A percentile compares a stretch with the other conserved stretches of the same genome.
Evolutionary conservation across 1,139 yeast species (phyloP).

Genomic region (Saccharomyces hybrid): DNA sequence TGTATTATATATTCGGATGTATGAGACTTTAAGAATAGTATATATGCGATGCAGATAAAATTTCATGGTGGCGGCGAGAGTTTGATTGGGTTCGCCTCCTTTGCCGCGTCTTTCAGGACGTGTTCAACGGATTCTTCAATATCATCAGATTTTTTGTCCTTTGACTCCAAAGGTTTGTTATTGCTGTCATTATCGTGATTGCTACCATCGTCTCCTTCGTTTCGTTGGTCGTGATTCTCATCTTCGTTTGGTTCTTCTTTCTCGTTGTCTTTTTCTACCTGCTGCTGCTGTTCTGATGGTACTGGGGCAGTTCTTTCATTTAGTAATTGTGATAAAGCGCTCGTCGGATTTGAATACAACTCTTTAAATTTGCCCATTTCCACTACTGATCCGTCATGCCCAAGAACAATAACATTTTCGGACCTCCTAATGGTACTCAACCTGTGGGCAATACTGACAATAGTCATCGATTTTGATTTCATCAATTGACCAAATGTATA

Average conservation of each 20-base stretch:
- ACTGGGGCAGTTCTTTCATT: slow-evolving; percentile 35
- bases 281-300: not conserved
- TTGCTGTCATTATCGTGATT: not conserved
- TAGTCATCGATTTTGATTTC: slow-evolving; percentile 60
- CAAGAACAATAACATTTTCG: slow-evolving; percentile 73
- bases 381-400: slow-evolving; percentile 65
- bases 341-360: slow-evolving; percentile 52
- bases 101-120: slow-evolving; percentile 14
- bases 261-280: not conserved
- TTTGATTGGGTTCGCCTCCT: slow-evolving; percentile 37
- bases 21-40: not conserved
- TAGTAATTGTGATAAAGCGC: slow-evolving; percentile 65
- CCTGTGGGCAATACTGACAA: slow-evolving; percentile 89
- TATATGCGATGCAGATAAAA: not conserved
- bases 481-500: slow-evolving; percentile 54
- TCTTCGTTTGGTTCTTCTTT: not conserved
- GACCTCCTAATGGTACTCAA: slow-evolving; percentile 82
- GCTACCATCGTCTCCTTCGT: slow-evolving; percentile 3
- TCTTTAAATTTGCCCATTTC: slow-evolving; percentile 73
- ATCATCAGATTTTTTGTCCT: slow-evolving; percentile 1
- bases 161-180: not conserved
- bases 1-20: not conserved
- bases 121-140: slow-evolving; percentile 14
- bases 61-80: slow-evolving; percentile 4
- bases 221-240: slow-evolving; percentile 5